Conservation (phyloP, 2,329 filamentous ascomycete species). For the Xylogone sp. region DNA sequence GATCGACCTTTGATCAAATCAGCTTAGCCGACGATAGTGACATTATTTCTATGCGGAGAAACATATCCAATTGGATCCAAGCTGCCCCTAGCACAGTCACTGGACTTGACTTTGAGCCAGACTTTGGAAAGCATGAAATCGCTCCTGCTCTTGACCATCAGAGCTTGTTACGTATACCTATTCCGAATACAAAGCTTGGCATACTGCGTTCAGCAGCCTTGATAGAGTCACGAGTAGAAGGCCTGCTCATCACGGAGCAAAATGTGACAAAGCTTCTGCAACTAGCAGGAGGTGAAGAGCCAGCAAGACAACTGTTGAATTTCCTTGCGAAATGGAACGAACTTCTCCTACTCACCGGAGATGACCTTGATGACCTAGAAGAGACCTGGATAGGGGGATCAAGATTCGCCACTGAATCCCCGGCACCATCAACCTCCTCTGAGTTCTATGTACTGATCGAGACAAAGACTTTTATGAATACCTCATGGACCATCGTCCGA, state of each 20-base stretch:
- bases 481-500: slow-evolving; percentile 8
- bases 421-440: slow-evolving; percentile 6
- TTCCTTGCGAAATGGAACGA: slow-evolving; percentile 10
- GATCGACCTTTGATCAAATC: slow-evolving; percentile 8
- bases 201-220: slow-evolving; percentile 7
- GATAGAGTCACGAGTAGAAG: slow-evolving; percentile 7
- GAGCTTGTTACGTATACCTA: slow-evolving; percentile 4
- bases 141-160: not conserved
- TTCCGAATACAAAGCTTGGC: slow-evolving; percentile 11
- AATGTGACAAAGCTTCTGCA: slow-evolving; percentile 12
- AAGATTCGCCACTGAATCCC: slow-evolving; percentile 4
- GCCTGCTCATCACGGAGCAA: slow-evolving; percentile 9
- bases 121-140: not conserved
- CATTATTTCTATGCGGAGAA: slow-evolving; percentile 11
- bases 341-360: slow-evolving; percentile 8
- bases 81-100: slow-evolving; percentile 7
- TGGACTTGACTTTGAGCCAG: slow-evolving; percentile 1
- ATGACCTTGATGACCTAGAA: slow-evolving; percentile 13
- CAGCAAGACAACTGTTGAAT: slow-evolving; percentile 9
- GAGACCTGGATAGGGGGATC: slow-evolving; percentile 9
- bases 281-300: slow-evolving; percentile 8
- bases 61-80: slow-evolving; percentile 11
- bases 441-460: slow-evolving; percentile 10
- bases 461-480: slow-evolving; percentile 9
- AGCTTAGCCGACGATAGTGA: slow-evolving; percentile 8